Percentiles rank a stretch among this genome's conserved stretches.
Conservation (phyloP, 2,329 filamentous ascomycete genomes). For the Xylaria sp. region DNA sequence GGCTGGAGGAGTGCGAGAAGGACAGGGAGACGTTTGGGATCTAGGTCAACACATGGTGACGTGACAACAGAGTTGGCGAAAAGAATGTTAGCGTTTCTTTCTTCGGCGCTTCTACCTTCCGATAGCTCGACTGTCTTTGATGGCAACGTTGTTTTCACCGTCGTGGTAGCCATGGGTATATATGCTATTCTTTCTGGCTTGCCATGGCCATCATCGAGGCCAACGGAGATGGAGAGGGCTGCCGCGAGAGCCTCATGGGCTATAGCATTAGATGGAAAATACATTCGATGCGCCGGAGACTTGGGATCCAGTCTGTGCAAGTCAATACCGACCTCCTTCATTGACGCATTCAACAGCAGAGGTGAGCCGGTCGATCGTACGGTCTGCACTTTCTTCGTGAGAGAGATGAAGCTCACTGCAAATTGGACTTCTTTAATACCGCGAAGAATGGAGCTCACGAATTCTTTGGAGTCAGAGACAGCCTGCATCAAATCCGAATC, state of each 20-base stretch:
- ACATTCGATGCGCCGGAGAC: constrained; percentile 97
- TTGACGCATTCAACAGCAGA: constrained; percentile 85
- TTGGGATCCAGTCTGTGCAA: constrained; percentile 90
- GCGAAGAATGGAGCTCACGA: constrained; percentile 86
- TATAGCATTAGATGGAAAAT: constrained; percentile 91
- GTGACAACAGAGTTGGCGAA: constrained; percentile 97
- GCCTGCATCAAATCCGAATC: constrained; percentile 78
- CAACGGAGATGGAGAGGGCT: constrained; percentile 90
- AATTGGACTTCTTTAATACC: constrained; percentile 98
- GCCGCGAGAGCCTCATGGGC: constrained; percentile 94
- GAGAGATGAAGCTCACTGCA: constrained; percentile 87
- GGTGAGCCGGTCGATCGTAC: constrained; percentile 74
- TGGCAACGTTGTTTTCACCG: constrained; percentile 89
- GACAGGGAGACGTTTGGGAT: constrained; percentile 89
- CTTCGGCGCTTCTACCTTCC: constrained; percentile 75
- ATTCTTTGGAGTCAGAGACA: constrained; percentile 91
- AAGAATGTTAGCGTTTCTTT: constrained; percentile 94
- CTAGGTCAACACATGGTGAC: constrained; percentile 91
- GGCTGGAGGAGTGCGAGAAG: constrained; percentile 79
- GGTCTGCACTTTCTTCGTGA: constrained; percentile 81
- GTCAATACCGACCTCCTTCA: constrained; percentile 96
- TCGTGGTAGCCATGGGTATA: constrained; percentile 97
- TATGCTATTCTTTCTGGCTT: constrained; percentile 89
- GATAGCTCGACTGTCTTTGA: constrained; percentile 91
- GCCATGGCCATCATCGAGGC: constrained; percentile 87